Conservation (phyloP, 371 early-diverging fungal genomes). For the Saksenaea vasiformis region DNA sequence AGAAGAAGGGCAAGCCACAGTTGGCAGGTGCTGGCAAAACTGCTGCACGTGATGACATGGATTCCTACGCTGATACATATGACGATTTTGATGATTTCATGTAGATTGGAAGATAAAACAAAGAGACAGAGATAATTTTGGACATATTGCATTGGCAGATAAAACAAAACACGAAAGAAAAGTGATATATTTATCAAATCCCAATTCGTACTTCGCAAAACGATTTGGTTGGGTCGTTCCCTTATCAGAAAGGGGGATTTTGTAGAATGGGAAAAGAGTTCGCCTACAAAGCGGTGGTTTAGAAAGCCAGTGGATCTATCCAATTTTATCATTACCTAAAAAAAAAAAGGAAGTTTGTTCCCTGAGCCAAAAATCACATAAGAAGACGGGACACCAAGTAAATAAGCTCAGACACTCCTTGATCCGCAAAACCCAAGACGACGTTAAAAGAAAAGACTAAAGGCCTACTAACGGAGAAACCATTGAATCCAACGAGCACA, state of each 20-base stretch:
- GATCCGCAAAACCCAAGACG: too few species aligned
- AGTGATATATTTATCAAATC: background rate
- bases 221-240: background rate
- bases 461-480: too few species aligned
- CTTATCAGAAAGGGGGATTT: too few species aligned
- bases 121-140: constrained; percentile 9
- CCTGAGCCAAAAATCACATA: too few species aligned
- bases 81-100: constrained; percentile 83
- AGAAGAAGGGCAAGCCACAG: constrained; percentile 71
- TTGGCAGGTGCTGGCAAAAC: constrained; percentile 52
- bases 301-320: too few species aligned
- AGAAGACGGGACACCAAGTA: too few species aligned
- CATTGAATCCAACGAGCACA: too few species aligned
- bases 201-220: background rate
- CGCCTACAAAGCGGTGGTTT: too few species aligned
- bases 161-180: background rate
- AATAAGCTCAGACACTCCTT: too few species aligned
- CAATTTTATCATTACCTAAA: too few species aligned
- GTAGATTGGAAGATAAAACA: constrained; percentile 46
- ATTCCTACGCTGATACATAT: constrained; percentile 50
- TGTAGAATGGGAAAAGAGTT: background rate
- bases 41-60: constrained; percentile 41
- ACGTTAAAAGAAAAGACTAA: too few species aligned
- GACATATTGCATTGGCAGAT: background rate
- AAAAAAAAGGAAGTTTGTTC: too few species aligned